Percentiles rank a stretch among this genome's conserved stretches.
phyloP scores from a whole-genome alignment of 2,329 filamentous ascomycete species.

The Thielaviopsis euricoi region DNA sequence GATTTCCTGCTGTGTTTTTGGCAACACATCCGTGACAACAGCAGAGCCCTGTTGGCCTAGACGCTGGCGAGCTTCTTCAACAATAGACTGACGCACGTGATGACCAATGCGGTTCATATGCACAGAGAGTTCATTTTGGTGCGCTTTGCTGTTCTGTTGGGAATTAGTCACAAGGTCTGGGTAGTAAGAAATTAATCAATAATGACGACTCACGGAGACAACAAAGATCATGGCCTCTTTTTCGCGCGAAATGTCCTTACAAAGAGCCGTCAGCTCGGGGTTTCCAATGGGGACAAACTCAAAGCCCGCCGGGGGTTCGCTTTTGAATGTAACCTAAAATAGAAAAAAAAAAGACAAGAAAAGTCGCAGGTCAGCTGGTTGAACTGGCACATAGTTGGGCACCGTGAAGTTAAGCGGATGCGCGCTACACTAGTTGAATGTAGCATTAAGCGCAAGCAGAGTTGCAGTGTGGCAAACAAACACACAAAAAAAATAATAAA shows the following conservation, averaged over 20 bases:
- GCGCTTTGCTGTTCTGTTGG: slow-evolving; percentile 19
- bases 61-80: slow-evolving; percentile 33
- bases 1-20: slow-evolving; percentile 41
- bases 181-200: not conserved
- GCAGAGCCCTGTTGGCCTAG: slow-evolving; percentile 14
- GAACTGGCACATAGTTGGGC: too few relatives aligned
- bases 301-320: slow-evolving; percentile 40
- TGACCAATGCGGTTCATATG: slow-evolving; percentile 45
- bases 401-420: too few relatives aligned
- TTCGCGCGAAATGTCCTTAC: slow-evolving; percentile 49
- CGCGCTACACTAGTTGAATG: too few relatives aligned
- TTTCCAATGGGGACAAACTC: slow-evolving; percentile 47
- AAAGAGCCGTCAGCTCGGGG: slow-evolving; percentile 40
- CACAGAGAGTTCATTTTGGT: slow-evolving; percentile 24
- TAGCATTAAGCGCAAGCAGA: too few relatives aligned
- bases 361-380: slow-evolving; percentile 14
- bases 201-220: slow-evolving; percentile 35
- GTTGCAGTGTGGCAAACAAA: too few relatives aligned
- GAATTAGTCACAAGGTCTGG: not conserved
- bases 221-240: slow-evolving; percentile 48
- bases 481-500: too few relatives aligned
- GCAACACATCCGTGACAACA: slow-evolving; percentile 38
- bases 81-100: slow-evolving; percentile 41
- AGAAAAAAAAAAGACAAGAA: slow-evolving; percentile 11
- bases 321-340: slow-evolving; percentile 33